phyloP scores from a whole-genome alignment of 2,329 filamentous ascomycete species.

The Hymenoscyphus fructigenus region DNA sequence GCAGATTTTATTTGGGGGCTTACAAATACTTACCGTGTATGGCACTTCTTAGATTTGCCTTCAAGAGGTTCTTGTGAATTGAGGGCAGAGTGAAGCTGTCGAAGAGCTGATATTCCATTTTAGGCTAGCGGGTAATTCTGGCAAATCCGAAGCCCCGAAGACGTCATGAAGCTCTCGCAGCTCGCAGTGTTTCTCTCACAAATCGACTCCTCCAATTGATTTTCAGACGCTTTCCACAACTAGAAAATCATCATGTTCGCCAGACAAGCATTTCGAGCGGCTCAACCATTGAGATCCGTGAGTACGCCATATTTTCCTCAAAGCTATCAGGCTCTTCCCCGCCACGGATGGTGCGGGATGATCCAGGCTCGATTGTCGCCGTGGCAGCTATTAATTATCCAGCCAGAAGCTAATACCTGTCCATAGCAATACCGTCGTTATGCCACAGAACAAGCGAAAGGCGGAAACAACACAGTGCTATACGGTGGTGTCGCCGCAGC shows the following conservation, averaged over 20 bases:
- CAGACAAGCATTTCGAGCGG: conserved; percentile 61
- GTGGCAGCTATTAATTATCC: conserved; percentile 10
- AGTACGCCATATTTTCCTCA: conserved; percentile 31
- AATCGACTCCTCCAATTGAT: background rate
- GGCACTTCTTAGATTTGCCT: too few relatives aligned
- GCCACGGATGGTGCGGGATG: background rate
- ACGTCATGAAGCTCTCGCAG: background rate
- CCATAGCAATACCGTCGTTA: conserved; percentile 66
- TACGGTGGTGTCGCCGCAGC: conserved; percentile 60
- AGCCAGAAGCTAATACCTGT: background rate
- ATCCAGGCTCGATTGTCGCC: conserved; percentile 2
- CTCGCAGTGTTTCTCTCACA: background rate
- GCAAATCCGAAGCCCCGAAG: background rate
- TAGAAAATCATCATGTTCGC: conserved; percentile 60
- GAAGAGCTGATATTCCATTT: background rate
- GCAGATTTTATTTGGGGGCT: too few relatives aligned
- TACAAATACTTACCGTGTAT: too few relatives aligned
- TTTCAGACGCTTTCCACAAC: background rate
- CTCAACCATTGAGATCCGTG: conserved; percentile 66
- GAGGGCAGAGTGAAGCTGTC: too few relatives aligned
- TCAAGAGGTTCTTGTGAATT: too few relatives aligned
- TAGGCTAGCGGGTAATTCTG: background rate
- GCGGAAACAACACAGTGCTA: conserved; percentile 57
- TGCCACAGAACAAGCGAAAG: conserved; percentile 57
- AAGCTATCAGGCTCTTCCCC: background rate